phyloP scores from a whole-genome alignment of 1,139 yeast species.

The Suhomyces choctaworum region DNA sequence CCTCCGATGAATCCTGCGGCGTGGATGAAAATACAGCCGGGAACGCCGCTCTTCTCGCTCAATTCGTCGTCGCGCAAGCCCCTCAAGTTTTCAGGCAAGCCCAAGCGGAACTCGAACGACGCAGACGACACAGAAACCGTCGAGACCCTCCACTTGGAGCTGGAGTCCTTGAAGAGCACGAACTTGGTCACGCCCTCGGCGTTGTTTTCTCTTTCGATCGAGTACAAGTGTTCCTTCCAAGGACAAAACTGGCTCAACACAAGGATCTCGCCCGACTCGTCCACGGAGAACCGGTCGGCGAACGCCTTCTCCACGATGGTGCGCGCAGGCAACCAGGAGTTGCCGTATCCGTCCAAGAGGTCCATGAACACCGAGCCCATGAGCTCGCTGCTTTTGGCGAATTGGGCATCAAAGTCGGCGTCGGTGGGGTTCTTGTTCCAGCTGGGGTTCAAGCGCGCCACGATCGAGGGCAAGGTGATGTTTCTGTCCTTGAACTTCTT shows the following conservation, averaged over 20 bases:
- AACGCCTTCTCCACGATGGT: constrained; percentile 72
- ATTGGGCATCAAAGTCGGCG: constrained; percentile 64
- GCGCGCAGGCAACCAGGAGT: constrained; percentile 91
- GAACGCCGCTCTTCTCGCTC: constrained; percentile 69
- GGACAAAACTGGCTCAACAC: constrained; percentile 76
- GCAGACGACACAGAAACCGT: constrained; percentile 77
- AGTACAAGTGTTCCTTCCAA: constrained; percentile 91
- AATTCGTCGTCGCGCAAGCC: constrained; percentile 88
- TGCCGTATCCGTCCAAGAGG: constrained; percentile 70
- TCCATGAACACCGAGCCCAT: constrained; percentile 81
- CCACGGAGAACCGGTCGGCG: constrained; percentile 51
- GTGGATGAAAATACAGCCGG: constrained; percentile 87
- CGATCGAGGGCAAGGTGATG: constrained; percentile 78
- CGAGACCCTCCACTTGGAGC: constrained; percentile 81
- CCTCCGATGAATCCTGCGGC: constrained; percentile 99
- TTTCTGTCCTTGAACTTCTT: constrained; percentile 52
- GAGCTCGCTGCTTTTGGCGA: constrained; percentile 68
- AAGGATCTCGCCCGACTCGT: constrained; percentile 69
- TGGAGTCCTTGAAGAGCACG: constrained; percentile 75
- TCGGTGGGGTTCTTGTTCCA: constrained; percentile 75
- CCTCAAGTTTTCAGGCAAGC: constrained; percentile 89
- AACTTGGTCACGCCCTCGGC: constrained; percentile 63
- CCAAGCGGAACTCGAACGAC: constrained; percentile 81
- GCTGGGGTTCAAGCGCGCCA: constrained; percentile 74
- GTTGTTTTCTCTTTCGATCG: constrained; percentile 63